Evolutionary conservation across 208 protist species (phyloP), one percentile per base, ranked within the genome.

Genomic region (Entamoeba nuttalli): DNA sequence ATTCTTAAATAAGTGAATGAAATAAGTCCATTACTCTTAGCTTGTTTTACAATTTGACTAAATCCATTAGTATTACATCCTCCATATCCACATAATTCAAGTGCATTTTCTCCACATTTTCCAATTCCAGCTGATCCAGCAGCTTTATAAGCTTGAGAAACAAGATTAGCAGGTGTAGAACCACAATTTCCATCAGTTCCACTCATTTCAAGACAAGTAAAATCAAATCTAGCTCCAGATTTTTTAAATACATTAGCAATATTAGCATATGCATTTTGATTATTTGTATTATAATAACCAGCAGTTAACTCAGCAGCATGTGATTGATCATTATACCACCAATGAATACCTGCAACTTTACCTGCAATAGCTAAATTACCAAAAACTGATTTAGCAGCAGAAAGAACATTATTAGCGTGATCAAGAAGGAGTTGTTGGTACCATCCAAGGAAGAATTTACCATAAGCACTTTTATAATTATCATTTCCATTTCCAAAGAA

Each of bases 281-380:
- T 50, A 95, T 97, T 95, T 7, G 95, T 96, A 95, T 97, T 97
- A 94, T 97, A 97, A 95, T 98, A 98, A 1, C 97, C 97, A 7
- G 97, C 96, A 21, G 97, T 98, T 0, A 97, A 35, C 52, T 98
- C 97, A 2, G 97, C 97, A 41, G 97, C 97, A 93, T 97, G 97
- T 3, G 94, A 95, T 30, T 94, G 4, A 21, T 95, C 95, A 35
- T 94, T 93, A 95, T 97, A 97, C 96, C 96, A 96, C 97, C 97
- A 98, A 96, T 98, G 97, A 41, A 98, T 97, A 17, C 97, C 97
- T n/a, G 97, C 95, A 15, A 98, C 94, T 95, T 98, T 98, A 71
- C 55, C 96, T 52, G 96, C 95, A 44, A 97, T 51, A 44, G 48
- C n/a, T 1, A 96, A 53, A 44, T 51, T 52, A 5, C n/a, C 35